These are phyloP conservation scores for Coniferiporia weirii DNA, from an alignment of 1,284 basidiomycete species.

Conservation along the genomic window DNA sequence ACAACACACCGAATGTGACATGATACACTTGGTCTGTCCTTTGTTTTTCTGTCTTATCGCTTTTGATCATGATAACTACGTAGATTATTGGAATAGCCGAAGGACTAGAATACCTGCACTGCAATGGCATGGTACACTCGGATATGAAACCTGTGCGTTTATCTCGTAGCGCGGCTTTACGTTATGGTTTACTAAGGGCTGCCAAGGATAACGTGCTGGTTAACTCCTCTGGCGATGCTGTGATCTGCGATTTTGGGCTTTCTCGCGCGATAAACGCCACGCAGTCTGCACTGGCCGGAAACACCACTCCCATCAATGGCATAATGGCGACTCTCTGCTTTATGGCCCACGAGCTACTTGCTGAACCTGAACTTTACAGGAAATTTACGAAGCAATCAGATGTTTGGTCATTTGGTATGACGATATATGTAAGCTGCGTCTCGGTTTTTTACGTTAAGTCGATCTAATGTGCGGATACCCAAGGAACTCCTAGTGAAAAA, in stretches of 20 bases:
- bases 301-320: background rate
- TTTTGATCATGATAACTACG: no score
- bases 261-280: background rate
- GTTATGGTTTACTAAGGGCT: no score
- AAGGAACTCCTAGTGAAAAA: conserved; percentile 4
- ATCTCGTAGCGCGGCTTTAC: background rate
- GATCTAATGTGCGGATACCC: background rate
- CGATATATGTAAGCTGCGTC: conserved; percentile 1
- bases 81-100: no score
- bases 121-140: conserved; percentile 1
- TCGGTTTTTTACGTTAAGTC: background rate
- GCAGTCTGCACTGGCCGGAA: background rate
- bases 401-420: conserved; percentile 16
- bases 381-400: conserved; percentile 2
- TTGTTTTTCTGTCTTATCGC: no score
- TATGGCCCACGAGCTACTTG: no score
- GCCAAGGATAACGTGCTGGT: conserved; percentile 12
- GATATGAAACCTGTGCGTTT: conserved; percentile 10
- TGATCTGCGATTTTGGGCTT: background rate
- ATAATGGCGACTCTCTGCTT: no score
- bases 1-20: no score
- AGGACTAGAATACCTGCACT: conserved; percentile 5
- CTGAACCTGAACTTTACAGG: background rate
- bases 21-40: no score
- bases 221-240: background rate